Percentiles rank a stretch among this genome's conserved stretches.
Conservation (phyloP, 768 basidiomycete species). For the Symmetrospora coprosmae region DNA sequence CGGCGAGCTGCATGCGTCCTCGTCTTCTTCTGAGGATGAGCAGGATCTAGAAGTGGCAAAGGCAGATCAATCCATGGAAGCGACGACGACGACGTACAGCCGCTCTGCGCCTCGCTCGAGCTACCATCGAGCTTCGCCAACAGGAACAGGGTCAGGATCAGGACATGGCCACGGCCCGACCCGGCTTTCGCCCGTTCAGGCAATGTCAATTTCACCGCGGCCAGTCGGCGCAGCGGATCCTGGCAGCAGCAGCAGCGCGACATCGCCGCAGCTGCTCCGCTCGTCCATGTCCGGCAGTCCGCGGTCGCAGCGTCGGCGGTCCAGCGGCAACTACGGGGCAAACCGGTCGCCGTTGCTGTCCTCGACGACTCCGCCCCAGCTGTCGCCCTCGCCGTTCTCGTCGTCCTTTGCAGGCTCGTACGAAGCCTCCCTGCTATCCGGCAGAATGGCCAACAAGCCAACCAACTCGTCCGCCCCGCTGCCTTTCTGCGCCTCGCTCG, state of each 20-base stretch:
- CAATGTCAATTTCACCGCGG: too few relatives aligned
- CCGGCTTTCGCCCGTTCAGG: too few relatives aligned
- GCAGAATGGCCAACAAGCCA: constrained; percentile 30
- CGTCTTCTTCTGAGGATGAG: neutral
- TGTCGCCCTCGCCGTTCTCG: constrained; percentile 16
- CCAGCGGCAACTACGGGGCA: constrained; percentile 5
- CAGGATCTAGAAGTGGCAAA: neutral
- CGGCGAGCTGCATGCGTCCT: neutral
- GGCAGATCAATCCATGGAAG: neutral
- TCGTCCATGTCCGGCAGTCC: too few relatives aligned
- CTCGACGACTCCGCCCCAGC: neutral
- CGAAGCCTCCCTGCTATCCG: constrained; percentile 34
- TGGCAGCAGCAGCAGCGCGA: too few relatives aligned
- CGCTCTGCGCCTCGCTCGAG: neutral
- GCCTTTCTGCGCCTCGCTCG: constrained; percentile 31
- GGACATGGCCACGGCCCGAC: too few relatives aligned
- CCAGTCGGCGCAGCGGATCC: too few relatives aligned
- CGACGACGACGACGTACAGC: too few relatives aligned
- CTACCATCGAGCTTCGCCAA: too few relatives aligned
- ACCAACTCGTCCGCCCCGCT: constrained; percentile 27
- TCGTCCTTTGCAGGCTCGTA: constrained; percentile 33
- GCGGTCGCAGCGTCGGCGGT: neutral
- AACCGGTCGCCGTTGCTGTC: neutral
- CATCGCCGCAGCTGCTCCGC: too few relatives aligned
- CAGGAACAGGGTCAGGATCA: too few relatives aligned